A percentile compares a stretch with the other conserved stretches of the same genome.
phyloP scores from a whole-genome alignment of 1,284 basidiomycete genomes.

The Ceratobasidium sp. region DNA sequence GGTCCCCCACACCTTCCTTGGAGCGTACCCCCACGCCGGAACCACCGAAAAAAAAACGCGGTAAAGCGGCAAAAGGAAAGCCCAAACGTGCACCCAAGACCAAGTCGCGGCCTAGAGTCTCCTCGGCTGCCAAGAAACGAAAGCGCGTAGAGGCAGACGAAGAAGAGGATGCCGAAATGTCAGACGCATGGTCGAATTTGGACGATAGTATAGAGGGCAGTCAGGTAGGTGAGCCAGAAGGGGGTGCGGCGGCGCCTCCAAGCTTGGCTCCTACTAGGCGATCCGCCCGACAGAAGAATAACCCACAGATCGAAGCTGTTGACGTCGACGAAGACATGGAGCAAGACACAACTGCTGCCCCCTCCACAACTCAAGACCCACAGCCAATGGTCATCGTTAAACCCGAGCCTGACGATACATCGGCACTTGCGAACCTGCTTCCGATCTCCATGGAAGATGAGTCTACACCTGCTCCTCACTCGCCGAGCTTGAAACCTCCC shows the following conservation, averaged over 20 bases:
- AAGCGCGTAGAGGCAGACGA: constrained; percentile 12
- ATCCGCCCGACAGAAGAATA: constrained; percentile 31
- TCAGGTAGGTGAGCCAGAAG: neutral
- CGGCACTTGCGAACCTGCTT: constrained; percentile 26
- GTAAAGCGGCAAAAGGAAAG: constrained; percentile 5
- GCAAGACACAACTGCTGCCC: neutral
- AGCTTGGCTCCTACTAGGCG: constrained; percentile 27
- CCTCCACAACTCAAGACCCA: neutral
- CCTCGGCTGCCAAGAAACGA: constrained; percentile 31
- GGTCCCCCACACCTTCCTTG: neutral
- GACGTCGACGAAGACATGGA: constrained; percentile 27
- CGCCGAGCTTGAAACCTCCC: constrained; percentile 21
- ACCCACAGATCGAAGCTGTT: neutral
- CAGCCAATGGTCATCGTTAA: constrained; percentile 20
- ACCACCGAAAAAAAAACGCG: constrained; percentile 13
- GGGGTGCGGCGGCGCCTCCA: neutral
- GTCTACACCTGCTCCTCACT: constrained; percentile 11
- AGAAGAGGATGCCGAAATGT: constrained; percentile 37
- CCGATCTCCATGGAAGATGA: constrained; percentile 41
- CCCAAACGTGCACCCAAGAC: constrained; percentile 27
- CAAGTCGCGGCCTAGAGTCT: constrained; percentile 7
- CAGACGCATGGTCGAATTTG: constrained; percentile 28
- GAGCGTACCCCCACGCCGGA: constrained; percentile 16
- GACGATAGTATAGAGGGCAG: constrained; percentile 5
- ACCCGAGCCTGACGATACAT: constrained; percentile 40